These are phyloP conservation scores for Cladosporium sphaerospermum DNA, from an alignment of 2,329 filamentous ascomycete genomes.

Conservation along the genomic window DNA sequence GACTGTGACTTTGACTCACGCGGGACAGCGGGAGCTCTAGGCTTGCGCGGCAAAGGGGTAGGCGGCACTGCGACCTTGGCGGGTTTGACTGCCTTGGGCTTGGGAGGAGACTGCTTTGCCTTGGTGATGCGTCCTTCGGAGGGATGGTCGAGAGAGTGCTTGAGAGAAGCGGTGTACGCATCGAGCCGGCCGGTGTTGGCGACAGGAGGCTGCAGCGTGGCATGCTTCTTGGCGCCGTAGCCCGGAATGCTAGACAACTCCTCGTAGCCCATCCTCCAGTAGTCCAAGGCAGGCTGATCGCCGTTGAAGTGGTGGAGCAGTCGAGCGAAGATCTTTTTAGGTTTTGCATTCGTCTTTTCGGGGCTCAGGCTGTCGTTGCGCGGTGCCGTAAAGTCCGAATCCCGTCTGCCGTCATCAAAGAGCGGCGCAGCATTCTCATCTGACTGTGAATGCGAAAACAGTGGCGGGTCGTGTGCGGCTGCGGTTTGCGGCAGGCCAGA, in stretches of 20 bases:
- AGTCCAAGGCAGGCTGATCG: neutral
- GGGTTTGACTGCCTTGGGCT: constrained; percentile 1
- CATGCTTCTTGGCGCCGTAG: constrained; percentile 3
- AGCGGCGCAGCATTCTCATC: constrained; percentile 11
- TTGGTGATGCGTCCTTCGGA: constrained; percentile 7
- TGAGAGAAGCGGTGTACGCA: constrained; percentile 6
- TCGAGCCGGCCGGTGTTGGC: constrained; percentile 1
- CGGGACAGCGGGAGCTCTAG: neutral
- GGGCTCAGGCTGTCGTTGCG: constrained; percentile 9
- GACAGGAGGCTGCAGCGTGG: constrained; percentile 6
- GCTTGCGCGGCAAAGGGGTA: constrained; percentile 2
- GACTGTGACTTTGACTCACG: constrained; percentile 10
- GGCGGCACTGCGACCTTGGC: constrained; percentile 3
- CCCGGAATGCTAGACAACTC: neutral
- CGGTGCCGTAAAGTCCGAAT: neutral
- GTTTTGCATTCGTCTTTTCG: neutral
- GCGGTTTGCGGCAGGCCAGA: constrained; percentile 8
- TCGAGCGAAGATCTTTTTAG: constrained; percentile 1
- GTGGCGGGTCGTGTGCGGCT: constrained; percentile 12
- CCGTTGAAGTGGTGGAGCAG: neutral
- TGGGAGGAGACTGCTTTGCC: neutral
- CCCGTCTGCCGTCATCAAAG: constrained; percentile 3
- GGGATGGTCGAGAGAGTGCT: constrained; percentile 8
- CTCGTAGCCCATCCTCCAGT: neutral
- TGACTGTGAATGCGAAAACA: constrained; percentile 14